Percentiles rank a stretch among this genome's conserved stretches.
These are phyloP conservation scores for Agrocybe chaxingu DNA, from an alignment of 768 basidiomycete species.

Conservation along the genomic window DNA sequence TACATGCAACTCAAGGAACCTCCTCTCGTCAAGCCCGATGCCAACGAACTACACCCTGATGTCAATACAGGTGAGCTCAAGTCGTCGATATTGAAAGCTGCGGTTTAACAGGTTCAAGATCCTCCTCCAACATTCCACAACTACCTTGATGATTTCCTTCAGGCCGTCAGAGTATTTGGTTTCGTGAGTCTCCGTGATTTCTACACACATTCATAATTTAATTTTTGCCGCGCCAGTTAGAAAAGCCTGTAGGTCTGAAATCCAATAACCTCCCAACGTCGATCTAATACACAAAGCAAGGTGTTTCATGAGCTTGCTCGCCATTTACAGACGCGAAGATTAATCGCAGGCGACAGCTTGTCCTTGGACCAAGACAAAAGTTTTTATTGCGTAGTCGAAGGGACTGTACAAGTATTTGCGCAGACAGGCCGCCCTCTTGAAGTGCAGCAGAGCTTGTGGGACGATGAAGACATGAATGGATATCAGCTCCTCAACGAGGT, in stretches of 20 bases:
- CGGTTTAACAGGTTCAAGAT: conserved; percentile 35
- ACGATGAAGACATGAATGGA: conserved; percentile 88
- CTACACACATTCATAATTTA: background rate
- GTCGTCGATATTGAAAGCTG: background rate
- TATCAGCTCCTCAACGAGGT: conserved; percentile 97
- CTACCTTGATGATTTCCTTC: conserved; percentile 95
- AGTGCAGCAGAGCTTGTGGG: conserved; percentile 58
- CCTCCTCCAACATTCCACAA: conserved; percentile 84
- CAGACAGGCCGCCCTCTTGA: conserved; percentile 54
- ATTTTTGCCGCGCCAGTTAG: conserved; percentile 38
- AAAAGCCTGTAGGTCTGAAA: conserved; percentile 76
- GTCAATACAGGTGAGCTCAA: conserved; percentile 58
- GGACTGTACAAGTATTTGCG: conserved; percentile 92
- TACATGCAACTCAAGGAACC: conserved; percentile 78
- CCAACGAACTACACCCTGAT: conserved; percentile 88
- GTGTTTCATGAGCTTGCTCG: conserved; percentile 97
- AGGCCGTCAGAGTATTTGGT: conserved; percentile 95
- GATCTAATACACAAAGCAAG: conserved; percentile 30
- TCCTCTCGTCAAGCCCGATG: conserved; percentile 78
- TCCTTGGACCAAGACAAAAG: conserved; percentile 89
- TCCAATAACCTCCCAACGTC: background rate
- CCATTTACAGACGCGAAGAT: conserved; percentile 91
- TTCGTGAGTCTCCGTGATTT: conserved; percentile 51
- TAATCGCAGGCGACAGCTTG: conserved; percentile 94
- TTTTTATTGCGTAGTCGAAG: conserved; percentile 98